Evolutionary conservation across 2,329 filamentous ascomycete genomes (phyloP), one percentile per base, ranked within the genome.

Genomic region (Aureobasidium uvarum): DNA sequence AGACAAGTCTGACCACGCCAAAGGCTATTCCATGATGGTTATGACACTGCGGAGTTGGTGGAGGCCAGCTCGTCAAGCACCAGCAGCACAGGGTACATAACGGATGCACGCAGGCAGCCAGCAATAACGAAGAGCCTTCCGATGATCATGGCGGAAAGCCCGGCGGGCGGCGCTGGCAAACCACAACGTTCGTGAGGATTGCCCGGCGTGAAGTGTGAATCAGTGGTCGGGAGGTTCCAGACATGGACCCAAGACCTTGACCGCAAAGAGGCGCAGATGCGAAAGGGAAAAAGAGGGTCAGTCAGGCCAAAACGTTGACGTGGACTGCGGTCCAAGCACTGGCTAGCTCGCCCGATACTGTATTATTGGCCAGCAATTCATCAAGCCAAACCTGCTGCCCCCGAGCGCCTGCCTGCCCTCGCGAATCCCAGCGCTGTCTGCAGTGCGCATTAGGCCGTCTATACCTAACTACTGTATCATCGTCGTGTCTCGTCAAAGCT

Each of bases 161-260:
- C 64, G 64, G 64, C 65, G 65, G 64, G 64, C 65, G 65, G 65
- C 62, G 45, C 65, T 66, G 65, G 65, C 56, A 48, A 66, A 66
- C 56, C 56, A 60, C 56, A 60, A 66, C 65, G 65, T 66, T 63
- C 58, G 45, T 62, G 63, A 65, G 65, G 65, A 66, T 66, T 60
- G 64, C 64, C 56, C 56, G 45, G 64, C 56, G 55, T 62, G 65
- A 63, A 66, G 65, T 66, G 58, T 66, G 65, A 66, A 66, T 66
- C 65, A 66, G 50, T 54, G 62, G 48, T 56, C 64, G 64, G 58
- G 31, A 63, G 58, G 65, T 66, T 66, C 65, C 65, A 66, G 58
- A 55, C 59, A 63, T 66, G 65, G 59, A 52, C 48, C 63, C 63
- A 65, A 65, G 63, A 65, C 63, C 63, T 65, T 59, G 62, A 65